phyloP scores from a whole-genome alignment of 768 basidiomycete genomes.

The Ephemerocybe angulata region DNA sequence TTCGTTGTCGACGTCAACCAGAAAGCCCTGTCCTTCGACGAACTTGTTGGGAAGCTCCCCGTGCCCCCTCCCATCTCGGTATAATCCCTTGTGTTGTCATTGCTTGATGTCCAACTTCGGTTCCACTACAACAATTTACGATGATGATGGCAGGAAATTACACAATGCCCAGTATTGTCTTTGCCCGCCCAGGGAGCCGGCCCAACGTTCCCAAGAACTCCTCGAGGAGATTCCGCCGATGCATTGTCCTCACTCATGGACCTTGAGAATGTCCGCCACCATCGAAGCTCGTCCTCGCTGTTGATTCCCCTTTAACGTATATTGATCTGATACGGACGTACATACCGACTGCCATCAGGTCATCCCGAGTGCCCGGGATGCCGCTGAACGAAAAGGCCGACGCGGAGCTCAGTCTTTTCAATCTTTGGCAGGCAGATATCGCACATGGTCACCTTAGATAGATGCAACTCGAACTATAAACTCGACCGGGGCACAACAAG shows the following conservation, averaged over 20 bases:
- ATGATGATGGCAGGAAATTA: neutral
- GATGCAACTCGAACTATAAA: no score
- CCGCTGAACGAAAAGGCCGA: no score
- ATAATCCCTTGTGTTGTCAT: neutral
- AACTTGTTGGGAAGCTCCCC: conserved; percentile 50
- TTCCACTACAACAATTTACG: neutral
- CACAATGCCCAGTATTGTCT: no score
- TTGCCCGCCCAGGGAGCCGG: no score
- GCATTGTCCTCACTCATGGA: no score
- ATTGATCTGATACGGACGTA: neutral
- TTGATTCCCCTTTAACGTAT: neutral
- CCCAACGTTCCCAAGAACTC: no score
- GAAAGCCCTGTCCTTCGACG: conserved; percentile 66
- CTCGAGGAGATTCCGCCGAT: no score
- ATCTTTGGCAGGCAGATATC: no score
- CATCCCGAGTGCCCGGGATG: neutral
- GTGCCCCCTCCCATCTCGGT: conserved; percentile 43
- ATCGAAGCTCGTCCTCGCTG: neutral
- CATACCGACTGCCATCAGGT: neutral
- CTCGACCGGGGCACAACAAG: no score
- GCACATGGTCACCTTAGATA: no score
- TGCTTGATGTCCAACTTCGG: neutral
- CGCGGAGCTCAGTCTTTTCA: no score
- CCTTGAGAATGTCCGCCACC: no score
- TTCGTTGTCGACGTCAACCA: conserved; percentile 56